A percentile compares a stretch with the other conserved stretches of the same genome.
Conservation (phyloP, 176 grass and related monocot genomes). For the Elymus sibiricus region DNA sequence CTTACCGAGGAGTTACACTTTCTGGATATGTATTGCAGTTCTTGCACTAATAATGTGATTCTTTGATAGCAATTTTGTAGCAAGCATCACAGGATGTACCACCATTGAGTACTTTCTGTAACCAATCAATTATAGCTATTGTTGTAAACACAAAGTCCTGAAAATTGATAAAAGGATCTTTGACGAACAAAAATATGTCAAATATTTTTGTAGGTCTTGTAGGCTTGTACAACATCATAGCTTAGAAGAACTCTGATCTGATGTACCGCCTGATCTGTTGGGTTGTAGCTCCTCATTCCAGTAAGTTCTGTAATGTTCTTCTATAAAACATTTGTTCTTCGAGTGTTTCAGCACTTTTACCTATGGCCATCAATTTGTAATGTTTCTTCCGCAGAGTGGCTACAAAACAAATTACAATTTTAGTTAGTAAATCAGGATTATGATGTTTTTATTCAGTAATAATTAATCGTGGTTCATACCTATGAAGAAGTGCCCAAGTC, state of each 20-base stretch:
- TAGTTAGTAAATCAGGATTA: no score
- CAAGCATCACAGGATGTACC: no score
- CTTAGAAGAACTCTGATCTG: background rate
- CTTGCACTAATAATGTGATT: background rate
- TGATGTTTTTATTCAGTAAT: no score
- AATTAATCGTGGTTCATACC: no score
- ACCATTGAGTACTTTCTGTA: background rate
- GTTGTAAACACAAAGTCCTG: background rate
- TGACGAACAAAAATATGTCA: background rate
- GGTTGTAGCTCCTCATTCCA: background rate
- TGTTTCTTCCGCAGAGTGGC: background rate
- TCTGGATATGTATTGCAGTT: background rate
- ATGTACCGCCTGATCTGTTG: background rate
- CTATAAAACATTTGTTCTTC: background rate
- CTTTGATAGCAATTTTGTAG: no score
- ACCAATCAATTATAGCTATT: background rate
- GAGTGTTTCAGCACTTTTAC: background rate
- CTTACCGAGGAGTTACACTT: background rate
- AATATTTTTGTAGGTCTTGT: background rate
- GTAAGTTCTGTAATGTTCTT: background rate
- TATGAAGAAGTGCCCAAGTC: no score
- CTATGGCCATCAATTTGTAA: background rate
- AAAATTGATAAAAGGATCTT: background rate
- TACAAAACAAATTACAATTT: background rate
- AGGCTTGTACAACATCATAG: background rate